Evolutionary conservation across 768 basidiomycete genomes (phyloP).

Genomic region (Amanita muscaria): DNA sequence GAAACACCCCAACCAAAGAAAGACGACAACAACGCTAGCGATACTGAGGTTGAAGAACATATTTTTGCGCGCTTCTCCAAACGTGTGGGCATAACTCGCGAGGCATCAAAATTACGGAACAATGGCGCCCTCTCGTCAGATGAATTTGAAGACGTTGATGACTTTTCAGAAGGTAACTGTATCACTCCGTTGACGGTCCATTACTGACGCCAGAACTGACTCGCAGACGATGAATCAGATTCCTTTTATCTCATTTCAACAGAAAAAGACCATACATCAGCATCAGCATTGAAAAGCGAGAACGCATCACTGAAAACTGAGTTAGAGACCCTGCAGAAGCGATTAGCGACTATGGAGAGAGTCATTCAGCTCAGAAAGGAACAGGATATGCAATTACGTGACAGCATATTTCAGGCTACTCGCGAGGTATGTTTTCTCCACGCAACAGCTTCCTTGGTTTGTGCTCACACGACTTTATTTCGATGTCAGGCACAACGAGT

Average conservation of each 20-base stretch:
- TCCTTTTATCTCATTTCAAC: conserved; percentile 73
- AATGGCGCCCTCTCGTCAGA: conserved; percentile 9
- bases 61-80: conserved; percentile 49
- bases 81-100: conserved; percentile 35
- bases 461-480: not conserved
- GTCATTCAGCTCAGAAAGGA: conserved; percentile 63
- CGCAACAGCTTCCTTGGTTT: not conserved
- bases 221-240: conserved; percentile 59
- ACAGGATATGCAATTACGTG: conserved; percentile 71
- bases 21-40: conserved; percentile 51
- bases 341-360: conserved; percentile 52
- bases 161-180: conserved; percentile 55
- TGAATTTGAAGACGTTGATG: conserved; percentile 28
- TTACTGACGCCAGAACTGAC: not conserved
- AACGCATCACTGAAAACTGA: conserved; percentile 57
- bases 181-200: not conserved
- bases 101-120: conserved; percentile 15
- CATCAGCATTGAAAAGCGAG: conserved; percentile 54
- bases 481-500: conserved; percentile 62
- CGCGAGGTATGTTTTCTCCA: conserved; percentile 43
- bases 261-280: conserved; percentile 41
- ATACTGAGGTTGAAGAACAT: conserved; percentile 61
- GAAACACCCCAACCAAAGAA: conserved; percentile 24
- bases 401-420: conserved; percentile 66
- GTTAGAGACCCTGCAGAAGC: conserved; percentile 45